Conservation (phyloP, 1,284 basidiomycete species). For the Microbotryum intermedium region DNA sequence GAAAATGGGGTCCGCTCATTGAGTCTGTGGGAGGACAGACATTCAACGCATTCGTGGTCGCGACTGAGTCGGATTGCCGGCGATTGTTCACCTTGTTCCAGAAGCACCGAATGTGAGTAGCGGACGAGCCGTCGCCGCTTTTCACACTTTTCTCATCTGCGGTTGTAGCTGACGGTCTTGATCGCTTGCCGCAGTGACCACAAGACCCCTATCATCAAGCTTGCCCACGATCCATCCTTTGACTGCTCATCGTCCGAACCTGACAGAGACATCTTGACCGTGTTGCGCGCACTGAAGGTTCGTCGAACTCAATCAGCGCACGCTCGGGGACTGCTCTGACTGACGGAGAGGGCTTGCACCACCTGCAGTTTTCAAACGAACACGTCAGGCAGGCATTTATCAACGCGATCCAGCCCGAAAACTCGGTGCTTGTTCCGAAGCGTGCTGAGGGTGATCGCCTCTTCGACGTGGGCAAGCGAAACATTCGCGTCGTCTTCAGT, state of each 20-base stretch:
- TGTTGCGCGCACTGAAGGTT: slow-evolving; percentile 76
- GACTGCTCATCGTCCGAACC: slow-evolving; percentile 48
- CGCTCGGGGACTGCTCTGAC: not conserved
- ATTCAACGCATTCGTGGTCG: slow-evolving; percentile 70
- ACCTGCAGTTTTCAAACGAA: slow-evolving; percentile 57
- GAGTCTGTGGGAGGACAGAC: slow-evolving; percentile 54
- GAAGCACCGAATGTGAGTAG: not conserved
- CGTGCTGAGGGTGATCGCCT: slow-evolving; percentile 54
- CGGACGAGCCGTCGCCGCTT: too few species aligned
- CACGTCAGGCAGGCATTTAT: slow-evolving; percentile 74
- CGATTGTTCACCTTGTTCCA: not conserved
- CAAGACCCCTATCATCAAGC: slow-evolving; percentile 53
- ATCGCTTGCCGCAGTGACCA: not conserved
- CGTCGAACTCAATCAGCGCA: slow-evolving; percentile 31
- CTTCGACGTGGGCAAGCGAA: too few species aligned
- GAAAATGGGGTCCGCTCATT: slow-evolving; percentile 59
- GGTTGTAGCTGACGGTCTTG: not conserved
- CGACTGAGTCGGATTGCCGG: slow-evolving; percentile 57
- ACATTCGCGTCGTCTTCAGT: slow-evolving; percentile 35
- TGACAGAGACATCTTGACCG: slow-evolving; percentile 53
- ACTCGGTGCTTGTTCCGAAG: slow-evolving; percentile 54
- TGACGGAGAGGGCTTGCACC: not conserved
- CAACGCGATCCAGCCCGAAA: slow-evolving; percentile 64
- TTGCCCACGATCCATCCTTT: slow-evolving; percentile 58
- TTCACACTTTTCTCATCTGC: not conserved